Conservation (phyloP, 495 filamentous ascomycete species). For the Lophium mytilinum region DNA sequence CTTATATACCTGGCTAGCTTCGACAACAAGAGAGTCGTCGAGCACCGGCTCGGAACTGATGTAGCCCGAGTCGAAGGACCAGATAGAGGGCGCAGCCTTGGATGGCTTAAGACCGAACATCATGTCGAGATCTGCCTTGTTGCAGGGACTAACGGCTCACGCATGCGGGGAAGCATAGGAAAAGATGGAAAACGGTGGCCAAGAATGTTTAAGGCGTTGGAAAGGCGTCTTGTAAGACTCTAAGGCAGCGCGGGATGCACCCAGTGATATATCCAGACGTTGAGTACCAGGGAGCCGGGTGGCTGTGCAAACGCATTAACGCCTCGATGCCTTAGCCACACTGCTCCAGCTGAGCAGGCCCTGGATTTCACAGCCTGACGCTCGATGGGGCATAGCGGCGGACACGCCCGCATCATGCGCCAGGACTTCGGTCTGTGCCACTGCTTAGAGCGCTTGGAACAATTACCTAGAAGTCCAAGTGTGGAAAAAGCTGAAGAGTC, state of each 20-base stretch:
- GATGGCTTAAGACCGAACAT: not conserved
- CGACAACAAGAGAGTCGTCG: not conserved
- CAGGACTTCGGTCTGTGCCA: too few species aligned
- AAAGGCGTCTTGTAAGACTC: not conserved
- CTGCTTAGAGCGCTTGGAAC: too few species aligned
- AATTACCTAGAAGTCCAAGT: too few species aligned
- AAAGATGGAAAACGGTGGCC: too few species aligned
- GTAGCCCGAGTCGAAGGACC: conserved; percentile 21
- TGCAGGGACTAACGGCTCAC: too few species aligned
- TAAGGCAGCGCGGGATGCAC: not conserved
- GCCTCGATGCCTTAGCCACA: not conserved
- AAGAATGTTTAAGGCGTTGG: too few species aligned
- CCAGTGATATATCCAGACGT: not conserved
- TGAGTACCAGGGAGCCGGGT: not conserved
- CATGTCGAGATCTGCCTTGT: too few species aligned
- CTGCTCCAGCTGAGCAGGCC: not conserved
- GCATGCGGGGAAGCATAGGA: too few species aligned
- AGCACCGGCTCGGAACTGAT: not conserved
- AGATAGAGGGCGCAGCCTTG: conserved; percentile 17
- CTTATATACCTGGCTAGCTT: not conserved
- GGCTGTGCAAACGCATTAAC: not conserved
- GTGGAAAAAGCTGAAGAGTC: too few species aligned
- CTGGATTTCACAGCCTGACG: not conserved
- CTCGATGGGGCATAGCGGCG: not conserved
- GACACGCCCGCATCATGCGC: too few species aligned